Evolutionary conservation across 129 eudicot species (phyloP).

Genomic region (Ambrosia trifida): DNA sequence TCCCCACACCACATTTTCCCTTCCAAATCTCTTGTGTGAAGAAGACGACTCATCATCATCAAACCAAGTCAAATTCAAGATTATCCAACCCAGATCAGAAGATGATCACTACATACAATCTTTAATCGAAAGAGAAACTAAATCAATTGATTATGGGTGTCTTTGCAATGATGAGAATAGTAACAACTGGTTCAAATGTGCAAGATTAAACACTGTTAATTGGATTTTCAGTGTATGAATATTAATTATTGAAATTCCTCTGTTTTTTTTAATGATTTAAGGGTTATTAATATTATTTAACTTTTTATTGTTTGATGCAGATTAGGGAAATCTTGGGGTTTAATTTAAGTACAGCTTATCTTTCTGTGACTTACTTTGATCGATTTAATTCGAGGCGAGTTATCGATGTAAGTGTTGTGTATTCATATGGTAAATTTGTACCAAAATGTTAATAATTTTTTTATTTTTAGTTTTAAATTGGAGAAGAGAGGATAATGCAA

Average conservation of each 20-base stretch:
- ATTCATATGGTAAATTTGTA: background rate
- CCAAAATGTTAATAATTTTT: background rate
- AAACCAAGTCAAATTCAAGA: conserved; percentile 19
- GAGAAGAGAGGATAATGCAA: background rate
- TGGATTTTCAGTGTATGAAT: conserved; percentile 72
- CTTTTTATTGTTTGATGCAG: conserved; percentile 43
- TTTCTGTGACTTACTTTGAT: conserved; percentile 76
- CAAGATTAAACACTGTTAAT: conserved; percentile 56
- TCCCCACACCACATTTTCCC: conserved; percentile 45
- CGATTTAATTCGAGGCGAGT: conserved; percentile 51
- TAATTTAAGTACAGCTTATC: conserved; percentile 67
- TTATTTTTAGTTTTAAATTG: background rate
- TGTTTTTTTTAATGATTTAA: background rate
- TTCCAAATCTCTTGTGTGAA: conserved; percentile 55
- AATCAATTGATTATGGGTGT: conserved; percentile 13
- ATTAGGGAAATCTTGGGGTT: conserved; percentile 58
- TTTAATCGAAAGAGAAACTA: conserved; percentile 35
- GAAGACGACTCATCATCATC: conserved; percentile 61
- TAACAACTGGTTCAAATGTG: conserved; percentile 45
- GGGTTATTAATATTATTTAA: background rate
- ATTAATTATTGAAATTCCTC: background rate
- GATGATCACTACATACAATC: conserved; percentile 47
- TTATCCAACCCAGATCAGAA: conserved; percentile 37
- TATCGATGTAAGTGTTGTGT: conserved; percentile 54
- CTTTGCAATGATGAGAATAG: conserved; percentile 18